These are phyloP conservation scores for Dactylellina drechsleri DNA, from an alignment of 2,329 filamentous ascomycete species.

Conservation along the genomic window DNA sequence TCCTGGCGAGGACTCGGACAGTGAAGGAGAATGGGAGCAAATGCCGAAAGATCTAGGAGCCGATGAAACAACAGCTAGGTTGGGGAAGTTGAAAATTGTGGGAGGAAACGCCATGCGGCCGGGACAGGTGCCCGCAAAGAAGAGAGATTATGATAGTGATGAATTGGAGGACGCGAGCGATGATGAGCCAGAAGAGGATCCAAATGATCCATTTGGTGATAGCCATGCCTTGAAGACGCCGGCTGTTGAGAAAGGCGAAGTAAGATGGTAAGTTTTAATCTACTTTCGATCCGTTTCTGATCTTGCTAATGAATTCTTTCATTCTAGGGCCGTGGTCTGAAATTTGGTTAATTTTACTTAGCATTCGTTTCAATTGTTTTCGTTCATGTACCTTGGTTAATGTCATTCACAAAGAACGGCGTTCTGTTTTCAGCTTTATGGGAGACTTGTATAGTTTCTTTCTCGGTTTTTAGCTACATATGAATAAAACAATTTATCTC, in stretches of 20 bases:
- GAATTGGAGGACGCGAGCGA: slow-evolving; percentile 64
- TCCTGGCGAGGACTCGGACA: slow-evolving; percentile 78
- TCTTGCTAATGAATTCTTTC: too few relatives aligned
- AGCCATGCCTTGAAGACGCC: slow-evolving; percentile 75
- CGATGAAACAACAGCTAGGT: slow-evolving; percentile 62
- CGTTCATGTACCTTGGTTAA: too few relatives aligned
- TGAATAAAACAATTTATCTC: too few relatives aligned
- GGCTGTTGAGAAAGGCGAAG: slow-evolving; percentile 62
- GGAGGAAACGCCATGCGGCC: slow-evolving; percentile 61
- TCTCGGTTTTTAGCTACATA: too few relatives aligned
- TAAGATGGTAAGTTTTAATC: slow-evolving; percentile 52
- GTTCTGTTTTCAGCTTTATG: too few relatives aligned
- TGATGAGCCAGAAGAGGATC: slow-evolving; percentile 73
- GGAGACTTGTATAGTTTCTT: too few relatives aligned
- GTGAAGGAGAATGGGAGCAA: slow-evolving; percentile 71
- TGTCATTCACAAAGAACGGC: too few relatives aligned
- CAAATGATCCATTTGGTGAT: slow-evolving; percentile 89
- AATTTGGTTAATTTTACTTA: too few relatives aligned
- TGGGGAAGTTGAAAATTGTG: slow-evolving; percentile 66
- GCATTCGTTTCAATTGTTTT: too few relatives aligned
- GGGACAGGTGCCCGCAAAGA: slow-evolving; percentile 59
- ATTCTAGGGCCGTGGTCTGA: too few relatives aligned
- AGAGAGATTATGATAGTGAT: slow-evolving; percentile 66
- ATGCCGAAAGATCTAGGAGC: slow-evolving; percentile 70
- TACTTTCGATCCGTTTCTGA: neutral